Conservation (phyloP, 306 rosid genomes). For the Citrullus amarus region DNA sequence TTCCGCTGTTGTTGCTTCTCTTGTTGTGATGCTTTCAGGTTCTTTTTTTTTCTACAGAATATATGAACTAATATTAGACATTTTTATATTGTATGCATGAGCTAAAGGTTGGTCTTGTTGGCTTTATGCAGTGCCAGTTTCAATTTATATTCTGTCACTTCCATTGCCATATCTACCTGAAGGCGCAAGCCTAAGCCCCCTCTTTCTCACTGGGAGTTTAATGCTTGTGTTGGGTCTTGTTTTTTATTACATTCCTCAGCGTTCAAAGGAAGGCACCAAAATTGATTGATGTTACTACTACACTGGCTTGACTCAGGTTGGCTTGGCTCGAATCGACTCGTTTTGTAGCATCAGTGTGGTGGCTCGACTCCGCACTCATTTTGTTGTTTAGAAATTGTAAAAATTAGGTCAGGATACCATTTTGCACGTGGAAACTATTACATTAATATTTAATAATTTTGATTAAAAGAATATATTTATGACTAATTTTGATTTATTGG, state of each 20-base stretch:
- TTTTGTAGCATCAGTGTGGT: not conserved
- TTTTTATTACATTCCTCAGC: conserved; percentile 40
- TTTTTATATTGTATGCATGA: not conserved
- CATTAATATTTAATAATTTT: no score
- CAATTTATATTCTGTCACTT: conserved; percentile 62
- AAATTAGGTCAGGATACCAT: not conserved
- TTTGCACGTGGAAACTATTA: no score
- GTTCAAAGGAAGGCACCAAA: conserved; percentile 23
- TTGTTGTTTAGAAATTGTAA: not conserved
- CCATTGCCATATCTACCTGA: conserved; percentile 73
- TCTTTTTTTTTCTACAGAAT: conserved; percentile 10
- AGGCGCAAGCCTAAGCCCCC: conserved; percentile 57
- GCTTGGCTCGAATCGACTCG: no score
- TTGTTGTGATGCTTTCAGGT: conserved; percentile 77
- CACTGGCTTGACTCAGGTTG: not conserved
- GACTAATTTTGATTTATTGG: no score
- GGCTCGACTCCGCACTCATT: not conserved
- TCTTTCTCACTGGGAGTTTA: conserved; percentile 55
- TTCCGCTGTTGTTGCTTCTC: conserved; percentile 79
- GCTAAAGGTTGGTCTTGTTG: conserved; percentile 3
- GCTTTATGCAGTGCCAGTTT: conserved; percentile 59
- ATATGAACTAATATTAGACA: not conserved
- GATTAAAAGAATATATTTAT: no score
- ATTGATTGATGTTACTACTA: conserved; percentile 2
- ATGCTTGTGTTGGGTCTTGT: conserved; percentile 69